A percentile compares a stretch with the other conserved stretches of the same genome.
Evolutionary conservation across 2,329 filamentous ascomycete species (phyloP).

Genomic region (Ilyonectria mors-panacis): DNA sequence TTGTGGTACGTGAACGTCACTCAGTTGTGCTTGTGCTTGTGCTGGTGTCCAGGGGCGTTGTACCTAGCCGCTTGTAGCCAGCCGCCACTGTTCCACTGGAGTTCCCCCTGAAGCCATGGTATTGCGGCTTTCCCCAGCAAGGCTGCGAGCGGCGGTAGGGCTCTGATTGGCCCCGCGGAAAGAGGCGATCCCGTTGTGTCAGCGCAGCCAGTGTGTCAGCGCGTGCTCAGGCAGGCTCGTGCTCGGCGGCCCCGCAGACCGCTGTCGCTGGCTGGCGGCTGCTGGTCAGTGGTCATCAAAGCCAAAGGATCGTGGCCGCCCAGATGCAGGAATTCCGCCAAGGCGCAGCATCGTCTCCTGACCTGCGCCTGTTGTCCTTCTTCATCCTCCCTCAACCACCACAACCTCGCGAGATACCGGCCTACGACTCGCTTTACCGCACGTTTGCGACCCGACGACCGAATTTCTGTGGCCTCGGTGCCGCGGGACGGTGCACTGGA

Average conservation of each 20-base stretch:
- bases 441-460: slow-evolving; percentile 31
- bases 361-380: slow-evolving; percentile 31
- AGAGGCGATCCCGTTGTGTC: not conserved
- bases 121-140: not conserved
- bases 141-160: not conserved
- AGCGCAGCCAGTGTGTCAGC: not conserved
- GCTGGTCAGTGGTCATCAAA: slow-evolving; percentile 5
- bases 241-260: slow-evolving; percentile 25
- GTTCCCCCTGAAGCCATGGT: not conserved
- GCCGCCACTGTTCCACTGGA: not conserved
- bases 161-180: slow-evolving; percentile 9
- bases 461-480: slow-evolving; percentile 41
- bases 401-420: slow-evolving; percentile 28
- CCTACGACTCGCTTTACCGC: slow-evolving; percentile 33
- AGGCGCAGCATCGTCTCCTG: slow-evolving; percentile 42
- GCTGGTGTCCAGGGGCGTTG: not conserved
- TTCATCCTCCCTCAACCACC: slow-evolving; percentile 39
- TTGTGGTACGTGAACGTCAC: not conserved
- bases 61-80: not conserved
- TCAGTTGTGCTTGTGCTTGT: no score
- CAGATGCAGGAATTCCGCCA: slow-evolving; percentile 35
- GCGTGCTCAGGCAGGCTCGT: slow-evolving; percentile 16
- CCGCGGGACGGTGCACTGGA: slow-evolving; percentile 41
- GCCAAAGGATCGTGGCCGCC: slow-evolving; percentile 44
- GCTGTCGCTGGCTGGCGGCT: slow-evolving; percentile 10